These are phyloP conservation scores for Pseudogymnoascus sp. DNA, from an alignment of 2,329 filamentous ascomycete species.

Conservation along the genomic window DNA sequence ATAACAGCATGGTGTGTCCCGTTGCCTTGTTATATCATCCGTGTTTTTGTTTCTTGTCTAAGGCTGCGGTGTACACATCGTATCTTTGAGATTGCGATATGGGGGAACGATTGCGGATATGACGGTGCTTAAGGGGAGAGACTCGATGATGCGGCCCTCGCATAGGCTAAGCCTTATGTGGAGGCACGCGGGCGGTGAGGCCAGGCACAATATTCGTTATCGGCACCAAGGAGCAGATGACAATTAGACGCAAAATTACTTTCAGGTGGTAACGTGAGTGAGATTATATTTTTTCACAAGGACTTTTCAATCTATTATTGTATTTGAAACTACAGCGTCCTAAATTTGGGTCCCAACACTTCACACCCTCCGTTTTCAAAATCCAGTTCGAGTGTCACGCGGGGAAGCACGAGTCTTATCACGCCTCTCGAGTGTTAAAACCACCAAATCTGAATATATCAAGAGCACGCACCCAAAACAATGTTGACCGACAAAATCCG, in stretches of 20 bases:
- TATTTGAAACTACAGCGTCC: neutral
- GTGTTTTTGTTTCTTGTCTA: neutral
- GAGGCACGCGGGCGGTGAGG: neutral
- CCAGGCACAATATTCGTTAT: neutral
- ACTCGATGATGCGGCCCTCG: constrained; percentile 3
- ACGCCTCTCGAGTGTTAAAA: neutral
- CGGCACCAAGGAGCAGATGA: neutral
- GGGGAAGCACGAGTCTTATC: neutral
- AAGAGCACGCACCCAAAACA: neutral
- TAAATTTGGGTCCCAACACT: neutral
- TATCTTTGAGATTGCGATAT: neutral
- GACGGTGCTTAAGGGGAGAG: constrained; percentile 1
- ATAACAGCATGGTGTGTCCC: constrained; percentile 1
- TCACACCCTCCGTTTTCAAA: neutral
- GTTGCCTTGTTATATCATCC: neutral
- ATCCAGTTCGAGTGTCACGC: neutral
- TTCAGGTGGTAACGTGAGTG: neutral
- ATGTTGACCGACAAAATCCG: constrained; percentile 43
- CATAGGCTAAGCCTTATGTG: neutral
- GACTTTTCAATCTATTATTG: neutral
- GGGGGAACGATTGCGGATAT: neutral
- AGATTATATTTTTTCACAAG: neutral
- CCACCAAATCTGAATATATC: neutral
- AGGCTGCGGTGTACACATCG: neutral
- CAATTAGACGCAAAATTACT: neutral